Conservation (phyloP, 2,329 filamentous ascomycete species). For the Blastomyces gilchristii region DNA sequence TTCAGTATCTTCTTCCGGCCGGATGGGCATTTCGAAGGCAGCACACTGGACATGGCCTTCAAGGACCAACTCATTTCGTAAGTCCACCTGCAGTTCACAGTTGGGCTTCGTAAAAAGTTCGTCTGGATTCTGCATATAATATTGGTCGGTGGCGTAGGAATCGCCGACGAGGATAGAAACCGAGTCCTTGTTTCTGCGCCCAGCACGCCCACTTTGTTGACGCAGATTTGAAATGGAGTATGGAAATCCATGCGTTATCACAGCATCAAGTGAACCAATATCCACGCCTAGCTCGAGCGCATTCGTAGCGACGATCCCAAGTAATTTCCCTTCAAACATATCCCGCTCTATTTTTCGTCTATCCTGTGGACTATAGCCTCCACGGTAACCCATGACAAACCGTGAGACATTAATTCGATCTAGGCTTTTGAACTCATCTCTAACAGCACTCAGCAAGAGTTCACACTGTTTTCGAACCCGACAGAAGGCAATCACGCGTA, state of each 20-base stretch:
- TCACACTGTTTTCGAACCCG: constrained; percentile 82
- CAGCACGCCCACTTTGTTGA: constrained; percentile 88
- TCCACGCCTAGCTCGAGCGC: constrained; percentile 91
- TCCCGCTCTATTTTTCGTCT: constrained; percentile 79
- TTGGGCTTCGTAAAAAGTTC: constrained; percentile 87
- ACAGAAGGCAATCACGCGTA: constrained; percentile 88
- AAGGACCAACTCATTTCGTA: constrained; percentile 81
- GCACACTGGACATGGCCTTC: constrained; percentile 95
- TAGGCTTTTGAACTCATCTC: constrained; percentile 61
- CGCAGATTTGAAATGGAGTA: constrained; percentile 91
- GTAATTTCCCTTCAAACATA: constrained; percentile 91
- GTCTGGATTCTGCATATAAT: constrained; percentile 93
- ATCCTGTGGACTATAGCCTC: constrained; percentile 88
- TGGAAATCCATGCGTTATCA: constrained; percentile 87
- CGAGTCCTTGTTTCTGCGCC: constrained; percentile 84
- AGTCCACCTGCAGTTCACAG: constrained; percentile 75
- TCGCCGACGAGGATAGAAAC: constrained; percentile 84
- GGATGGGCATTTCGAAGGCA: constrained; percentile 86
- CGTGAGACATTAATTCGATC: constrained; percentile 64
- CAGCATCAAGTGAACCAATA: constrained; percentile 86
- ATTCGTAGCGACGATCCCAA: constrained; percentile 88
- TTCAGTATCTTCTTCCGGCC: constrained; percentile 58
- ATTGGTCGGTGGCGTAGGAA: constrained; percentile 80
- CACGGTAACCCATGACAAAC: constrained; percentile 88
- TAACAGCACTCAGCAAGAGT: constrained; percentile 67